Conservation (phyloP, 164 flowering plant species). For the Amborella trichopoda region DNA sequence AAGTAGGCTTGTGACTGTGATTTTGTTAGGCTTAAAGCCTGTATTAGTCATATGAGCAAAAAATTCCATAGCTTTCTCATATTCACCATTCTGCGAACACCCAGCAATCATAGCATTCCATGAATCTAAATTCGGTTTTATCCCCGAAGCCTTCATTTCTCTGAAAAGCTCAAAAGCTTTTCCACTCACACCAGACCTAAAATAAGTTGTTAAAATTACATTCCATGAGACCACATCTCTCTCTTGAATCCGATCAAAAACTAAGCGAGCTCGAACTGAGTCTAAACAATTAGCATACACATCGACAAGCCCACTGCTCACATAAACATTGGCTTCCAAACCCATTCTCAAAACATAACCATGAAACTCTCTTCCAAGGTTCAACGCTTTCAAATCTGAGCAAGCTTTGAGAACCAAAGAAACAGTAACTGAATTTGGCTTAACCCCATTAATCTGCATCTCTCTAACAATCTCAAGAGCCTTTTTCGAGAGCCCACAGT, state of each 20-base stretch:
- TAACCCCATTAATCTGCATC: constrained; percentile 35
- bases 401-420: constrained; percentile 45
- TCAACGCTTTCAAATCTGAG: constrained; percentile 25
- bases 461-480: constrained; percentile 31
- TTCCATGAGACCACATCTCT: constrained; percentile 45
- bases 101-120: constrained; percentile 54
- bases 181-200: constrained; percentile 29
- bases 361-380: constrained; percentile 37
- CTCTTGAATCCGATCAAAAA: constrained; percentile 28
- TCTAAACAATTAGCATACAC: constrained; percentile 49
- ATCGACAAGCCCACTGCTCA: constrained; percentile 39
- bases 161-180: constrained; percentile 29
- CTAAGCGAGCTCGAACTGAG: constrained; percentile 22
- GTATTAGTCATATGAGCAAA: constrained; percentile 26
- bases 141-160: constrained; percentile 26
- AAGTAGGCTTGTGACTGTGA: constrained; percentile 33
- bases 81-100: constrained; percentile 35
- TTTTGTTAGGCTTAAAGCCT: constrained; percentile 39
- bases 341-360: constrained; percentile 36
- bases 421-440: constrained; percentile 34
- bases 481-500: constrained; percentile 23
- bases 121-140: constrained; percentile 21
- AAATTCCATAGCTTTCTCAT: constrained; percentile 23
- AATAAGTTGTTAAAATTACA: constrained; percentile 31
- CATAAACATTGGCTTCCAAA: constrained; percentile 32